phyloP scores from a whole-genome alignment of 2,329 filamentous ascomycete species.

The Fusarium kyushuense region DNA sequence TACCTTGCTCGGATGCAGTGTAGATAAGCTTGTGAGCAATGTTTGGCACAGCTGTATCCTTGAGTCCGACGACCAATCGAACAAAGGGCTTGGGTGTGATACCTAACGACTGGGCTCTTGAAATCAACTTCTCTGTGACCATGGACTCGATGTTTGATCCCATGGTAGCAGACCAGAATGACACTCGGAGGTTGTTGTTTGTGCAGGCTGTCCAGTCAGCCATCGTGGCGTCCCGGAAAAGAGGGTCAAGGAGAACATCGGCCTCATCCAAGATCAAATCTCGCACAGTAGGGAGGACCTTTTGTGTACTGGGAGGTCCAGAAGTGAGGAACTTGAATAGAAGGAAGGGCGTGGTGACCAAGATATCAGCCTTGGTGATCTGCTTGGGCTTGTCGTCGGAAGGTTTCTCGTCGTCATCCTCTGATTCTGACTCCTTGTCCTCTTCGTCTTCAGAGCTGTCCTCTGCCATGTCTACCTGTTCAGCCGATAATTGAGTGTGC shows the following conservation, averaged over 20 bases:
- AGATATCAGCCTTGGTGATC: constrained; percentile 53
- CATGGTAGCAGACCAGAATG: constrained; percentile 97
- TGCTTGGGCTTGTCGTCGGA: constrained; percentile 47
- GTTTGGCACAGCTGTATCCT: constrained; percentile 94
- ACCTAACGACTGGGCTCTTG: constrained; percentile 60
- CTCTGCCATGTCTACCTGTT: constrained; percentile 54
- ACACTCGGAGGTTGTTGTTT: constrained; percentile 76
- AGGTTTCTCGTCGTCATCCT: constrained; percentile 48
- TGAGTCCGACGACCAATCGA: constrained; percentile 92
- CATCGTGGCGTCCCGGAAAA: constrained; percentile 91
- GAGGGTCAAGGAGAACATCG: constrained; percentile 89
- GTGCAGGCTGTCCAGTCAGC: constrained; percentile 85
- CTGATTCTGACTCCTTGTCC: constrained; percentile 55
- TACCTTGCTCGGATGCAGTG: constrained; percentile 91
- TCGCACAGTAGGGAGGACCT: constrained; percentile 73
- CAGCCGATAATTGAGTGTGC: constrained; percentile 76
- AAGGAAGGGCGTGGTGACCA: constrained; percentile 64
- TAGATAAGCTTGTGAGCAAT: constrained; percentile 91
- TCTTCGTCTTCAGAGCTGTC: constrained; percentile 58
- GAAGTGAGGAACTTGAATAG: constrained; percentile 78
- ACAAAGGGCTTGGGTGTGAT: constrained; percentile 68
- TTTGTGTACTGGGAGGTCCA: constrained; percentile 58
- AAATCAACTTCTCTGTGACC: constrained; percentile 74
- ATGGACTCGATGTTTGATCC: constrained; percentile 90
- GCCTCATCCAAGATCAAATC: constrained; percentile 91